Evolutionary conservation across 2,329 filamentous ascomycete genomes (phyloP).

Genomic region (Scedosporium boydii): DNA sequence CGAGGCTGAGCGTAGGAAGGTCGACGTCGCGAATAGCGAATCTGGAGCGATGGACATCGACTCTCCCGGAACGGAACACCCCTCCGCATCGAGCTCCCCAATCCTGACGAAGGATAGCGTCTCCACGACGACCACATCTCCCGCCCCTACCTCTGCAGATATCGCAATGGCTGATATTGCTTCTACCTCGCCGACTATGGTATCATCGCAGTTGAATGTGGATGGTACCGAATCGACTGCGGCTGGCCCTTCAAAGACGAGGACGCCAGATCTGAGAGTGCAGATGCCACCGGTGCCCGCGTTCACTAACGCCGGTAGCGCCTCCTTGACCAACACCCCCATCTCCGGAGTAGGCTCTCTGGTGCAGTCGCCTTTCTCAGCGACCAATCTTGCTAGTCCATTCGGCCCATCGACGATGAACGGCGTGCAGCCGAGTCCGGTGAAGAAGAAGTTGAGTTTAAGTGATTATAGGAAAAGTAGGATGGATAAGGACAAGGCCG

Average conservation of each 20-base stretch:
- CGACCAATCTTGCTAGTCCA: constrained; percentile 28
- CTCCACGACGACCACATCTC: constrained; percentile 3
- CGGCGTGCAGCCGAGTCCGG: constrained; percentile 43
- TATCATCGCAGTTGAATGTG: constrained; percentile 9
- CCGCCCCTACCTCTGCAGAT: constrained; percentile 1
- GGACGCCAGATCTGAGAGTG: constrained; percentile 38
- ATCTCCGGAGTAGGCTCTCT: constrained; percentile 31
- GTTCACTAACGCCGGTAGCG: constrained; percentile 31
- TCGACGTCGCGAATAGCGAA: background rate
- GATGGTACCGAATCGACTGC: constrained; percentile 4
- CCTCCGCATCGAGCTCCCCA: background rate
- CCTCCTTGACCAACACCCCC: constrained; percentile 31
- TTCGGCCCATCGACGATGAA: constrained; percentile 35
- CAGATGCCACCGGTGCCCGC: constrained; percentile 47
- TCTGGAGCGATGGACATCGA: background rate
- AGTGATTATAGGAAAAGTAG: constrained; percentile 56
- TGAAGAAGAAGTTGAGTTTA: constrained; percentile 58
- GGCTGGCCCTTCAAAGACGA: constrained; percentile 20
- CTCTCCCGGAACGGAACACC: constrained; percentile 1
- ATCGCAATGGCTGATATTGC: background rate
- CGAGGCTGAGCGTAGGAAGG: background rate
- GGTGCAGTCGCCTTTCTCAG: constrained; percentile 41
- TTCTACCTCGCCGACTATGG: background rate
- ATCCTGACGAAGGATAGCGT: background rate
- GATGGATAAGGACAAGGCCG: constrained; percentile 41